Evolutionary conservation across 306 rosid species (phyloP).

Genomic region (Begonia fuchsioides): DNA sequence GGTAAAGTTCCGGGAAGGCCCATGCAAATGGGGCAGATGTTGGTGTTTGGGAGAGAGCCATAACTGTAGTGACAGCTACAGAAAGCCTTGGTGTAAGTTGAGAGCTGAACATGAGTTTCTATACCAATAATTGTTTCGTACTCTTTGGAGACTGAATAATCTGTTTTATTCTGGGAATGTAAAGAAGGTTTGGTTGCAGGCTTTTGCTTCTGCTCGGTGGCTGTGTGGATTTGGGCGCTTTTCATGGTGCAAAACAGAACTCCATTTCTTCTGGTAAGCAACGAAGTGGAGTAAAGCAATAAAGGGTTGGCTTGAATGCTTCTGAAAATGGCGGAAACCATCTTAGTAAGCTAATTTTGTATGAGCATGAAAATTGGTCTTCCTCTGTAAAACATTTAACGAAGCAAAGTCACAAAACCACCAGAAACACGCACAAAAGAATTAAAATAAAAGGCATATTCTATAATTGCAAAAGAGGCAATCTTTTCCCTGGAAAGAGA

Average conservation of each 20-base stretch:
- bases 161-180: conserved; percentile 32
- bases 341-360: conserved; percentile 11
- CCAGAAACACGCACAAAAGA: background rate
- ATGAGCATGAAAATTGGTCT: conserved; percentile 2
- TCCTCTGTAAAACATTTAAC: background rate
- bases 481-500: too few relatives aligned
- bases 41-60: conserved; percentile 64
- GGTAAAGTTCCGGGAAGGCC: conserved; percentile 94
- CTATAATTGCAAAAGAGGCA: too few relatives aligned
- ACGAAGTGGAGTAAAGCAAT: conserved; percentile 28
- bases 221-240: conserved; percentile 45
- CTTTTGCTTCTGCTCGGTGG: conserved; percentile 36
- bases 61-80: conserved; percentile 70
- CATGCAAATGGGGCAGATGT: conserved; percentile 80
- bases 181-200: conserved; percentile 29
- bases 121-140: conserved; percentile 75
- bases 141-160: conserved; percentile 41
- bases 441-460: background rate
- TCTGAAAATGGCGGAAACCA: conserved; percentile 59
- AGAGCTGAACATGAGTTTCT: conserved; percentile 91
- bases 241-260: conserved; percentile 34
- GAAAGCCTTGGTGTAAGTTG: conserved; percentile 79
- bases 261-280: conserved; percentile 25
- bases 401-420: background rate
- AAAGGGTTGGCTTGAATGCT: conserved; percentile 43